A percentile compares a stretch with the other conserved stretches of the same genome.
phyloP scores from a whole-genome alignment of 805 yeast genomes.

The Candida glaebosa region DNA sequence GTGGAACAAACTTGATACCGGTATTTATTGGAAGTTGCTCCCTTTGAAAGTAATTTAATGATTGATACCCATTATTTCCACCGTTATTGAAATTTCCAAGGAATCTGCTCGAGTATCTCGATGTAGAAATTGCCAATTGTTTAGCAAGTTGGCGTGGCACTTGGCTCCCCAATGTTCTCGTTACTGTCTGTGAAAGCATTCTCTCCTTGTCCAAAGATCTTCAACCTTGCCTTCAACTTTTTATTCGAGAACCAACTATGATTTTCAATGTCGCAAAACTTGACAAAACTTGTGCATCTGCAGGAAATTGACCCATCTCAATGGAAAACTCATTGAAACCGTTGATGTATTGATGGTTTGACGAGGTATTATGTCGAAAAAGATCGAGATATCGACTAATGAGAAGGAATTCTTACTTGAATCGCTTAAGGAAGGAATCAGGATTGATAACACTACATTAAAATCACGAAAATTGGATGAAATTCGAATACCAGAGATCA shows the following conservation, averaged over 20 bases:
- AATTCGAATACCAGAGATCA: conserved; percentile 62
- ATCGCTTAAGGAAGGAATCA: conserved; percentile 55
- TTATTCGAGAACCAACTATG: not conserved
- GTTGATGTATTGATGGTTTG: too few species aligned
- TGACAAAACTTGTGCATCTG: not conserved
- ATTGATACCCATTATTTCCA: conserved; percentile 4
- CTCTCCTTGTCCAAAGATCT: too few species aligned
- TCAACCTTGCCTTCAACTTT: too few species aligned
- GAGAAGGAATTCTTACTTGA: conserved; percentile 62
- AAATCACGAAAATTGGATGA: conserved; percentile 50
- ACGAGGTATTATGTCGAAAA: conserved; percentile 55
- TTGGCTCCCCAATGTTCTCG: not conserved
- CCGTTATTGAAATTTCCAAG: conserved; percentile 1
- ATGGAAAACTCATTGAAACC: too few species aligned
- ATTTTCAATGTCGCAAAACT: too few species aligned
- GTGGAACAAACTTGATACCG: conserved; percentile 75
- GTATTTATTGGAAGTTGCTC: conserved; percentile 73
- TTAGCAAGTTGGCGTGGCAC: not conserved
- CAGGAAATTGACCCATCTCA: not conserved
- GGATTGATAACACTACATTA: conserved; percentile 53
- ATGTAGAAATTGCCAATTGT: not conserved
- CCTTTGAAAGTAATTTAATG: conserved; percentile 55
- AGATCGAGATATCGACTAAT: conserved; percentile 57
- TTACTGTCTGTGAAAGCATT: not conserved
- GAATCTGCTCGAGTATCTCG: not conserved